Evolutionary conservation across 768 basidiomycete genomes (phyloP), one percentile per base, ranked within the genome.

Genomic region (Butyriboletus loyo): DNA sequence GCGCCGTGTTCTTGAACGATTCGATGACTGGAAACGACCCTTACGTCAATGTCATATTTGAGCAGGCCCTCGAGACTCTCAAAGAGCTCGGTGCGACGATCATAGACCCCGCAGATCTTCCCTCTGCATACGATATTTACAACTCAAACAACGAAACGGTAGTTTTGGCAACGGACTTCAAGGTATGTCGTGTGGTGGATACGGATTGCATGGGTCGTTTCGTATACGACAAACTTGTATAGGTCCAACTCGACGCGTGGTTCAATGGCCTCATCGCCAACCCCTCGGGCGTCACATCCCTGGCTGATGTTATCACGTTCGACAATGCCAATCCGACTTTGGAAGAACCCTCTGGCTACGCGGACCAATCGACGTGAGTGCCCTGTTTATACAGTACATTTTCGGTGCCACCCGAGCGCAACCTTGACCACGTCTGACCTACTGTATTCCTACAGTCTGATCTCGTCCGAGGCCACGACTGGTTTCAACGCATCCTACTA

Each of bases 101-200:
- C 14, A 73, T 86, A 4, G 85, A 87, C 60, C 83, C 84, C 1
- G 82, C 84, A 3, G 80, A 85, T 60, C 63, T 86, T 24, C 82
- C 84, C 0, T 78, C 79, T 25, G 79, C 78, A 3, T 72, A 76
- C 1, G 82, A 81, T 48, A 74, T 82, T 11, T 58, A 73, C 19
- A 53, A 58, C 3, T 78, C 78, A 0, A 75, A 75, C 14, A 81
- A 83, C 50, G 83, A 86, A 62, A 78, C 72, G 0, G 64, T 81
- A 15, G 84, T 85, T 3, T 55, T 82, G n/a, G 58, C 72, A 11
- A 68, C 73, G 0, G 84, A 86, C 55, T 82, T 86, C 69, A 86
- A 84, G 75, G 85, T 79, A 44, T 37, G 62, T 46, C 13, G n/a
- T 15, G 9, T 15, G 9, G 10, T 14, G 7, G 24, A 8, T 43